Evolutionary conservation across 495 filamentous ascomycete species (phyloP).

Genomic region (Neurospora sp.): DNA sequence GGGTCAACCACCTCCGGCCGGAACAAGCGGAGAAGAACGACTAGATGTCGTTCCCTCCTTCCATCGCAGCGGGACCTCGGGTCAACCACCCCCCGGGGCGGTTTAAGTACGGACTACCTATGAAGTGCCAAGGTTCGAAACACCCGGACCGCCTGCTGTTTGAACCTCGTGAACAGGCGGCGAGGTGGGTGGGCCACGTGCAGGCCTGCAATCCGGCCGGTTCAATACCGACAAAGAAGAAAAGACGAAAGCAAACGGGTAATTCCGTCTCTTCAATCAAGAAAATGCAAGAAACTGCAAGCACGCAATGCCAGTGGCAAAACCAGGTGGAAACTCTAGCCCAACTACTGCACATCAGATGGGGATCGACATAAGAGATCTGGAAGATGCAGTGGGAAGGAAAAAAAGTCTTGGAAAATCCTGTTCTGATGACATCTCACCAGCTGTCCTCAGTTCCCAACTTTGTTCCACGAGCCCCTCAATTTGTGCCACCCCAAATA

Average conservation of each 20-base stretch:
- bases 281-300: neutral
- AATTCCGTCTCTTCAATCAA: neutral
- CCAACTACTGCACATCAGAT: neutral
- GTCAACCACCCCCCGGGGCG: no score
- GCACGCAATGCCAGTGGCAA: neutral
- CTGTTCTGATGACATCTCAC: neutral
- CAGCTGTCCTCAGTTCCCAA: neutral
- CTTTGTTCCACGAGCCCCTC: neutral
- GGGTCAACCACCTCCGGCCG: no score
- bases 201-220: neutral
- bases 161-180: no score
- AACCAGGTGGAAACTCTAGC: neutral
- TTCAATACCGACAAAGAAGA: no score
- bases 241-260: neutral
- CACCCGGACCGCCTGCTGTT: no score
- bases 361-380: neutral
- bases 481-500: neutral
- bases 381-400: no score
- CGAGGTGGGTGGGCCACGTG: no score
- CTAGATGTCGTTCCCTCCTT: neutral
- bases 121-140: no score
- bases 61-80: neutral
- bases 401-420: neutral
- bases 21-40: neutral
- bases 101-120: no score